These are phyloP conservation scores for Euphorbia tirucalli DNA, from an alignment of 345 rosid species.

Conservation along the genomic window DNA sequence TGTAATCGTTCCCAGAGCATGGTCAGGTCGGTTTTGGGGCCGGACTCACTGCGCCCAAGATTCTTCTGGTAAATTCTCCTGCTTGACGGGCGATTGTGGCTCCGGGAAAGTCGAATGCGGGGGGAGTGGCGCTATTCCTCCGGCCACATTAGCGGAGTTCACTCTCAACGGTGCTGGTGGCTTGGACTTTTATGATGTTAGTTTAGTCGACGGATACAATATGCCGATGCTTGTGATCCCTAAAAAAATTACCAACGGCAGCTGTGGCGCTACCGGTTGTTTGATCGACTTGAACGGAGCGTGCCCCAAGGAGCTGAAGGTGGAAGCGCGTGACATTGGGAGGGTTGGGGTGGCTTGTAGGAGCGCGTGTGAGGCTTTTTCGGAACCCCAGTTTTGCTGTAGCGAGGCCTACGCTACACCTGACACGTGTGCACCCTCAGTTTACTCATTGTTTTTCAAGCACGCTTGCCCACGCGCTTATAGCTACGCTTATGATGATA, in stretches of 20 bases:
- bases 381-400: conserved; percentile 68
- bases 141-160: conserved; percentile 85
- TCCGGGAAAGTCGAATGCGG: conserved; percentile 61
- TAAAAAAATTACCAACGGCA: conserved; percentile 41
- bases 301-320: conserved; percentile 58
- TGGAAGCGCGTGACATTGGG: conserved; percentile 33
- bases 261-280: conserved; percentile 86
- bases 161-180: conserved; percentile 72
- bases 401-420: conserved; percentile 72
- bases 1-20: conserved; percentile 48
- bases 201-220: conserved; percentile 73
- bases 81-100: conserved; percentile 73
- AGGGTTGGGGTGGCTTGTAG: conserved; percentile 51
- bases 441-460: conserved; percentile 65
- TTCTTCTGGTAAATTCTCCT: conserved; percentile 51
- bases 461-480: conserved; percentile 88
- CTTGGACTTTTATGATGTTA: conserved; percentile 78
- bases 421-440: conserved; percentile 71
- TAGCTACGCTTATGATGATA: conserved; percentile 87
- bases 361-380: conserved; percentile 92
- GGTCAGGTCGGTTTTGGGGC: conserved; percentile 96
- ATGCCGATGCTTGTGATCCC: conserved; percentile 65
- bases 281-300: conserved; percentile 75
- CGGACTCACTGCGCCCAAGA: conserved; percentile 54
- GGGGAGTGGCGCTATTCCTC: conserved; percentile 80